Evolutionary conservation across 2,329 filamentous ascomycete species (phyloP).

Genomic region (Macrophomina tecta): DNA sequence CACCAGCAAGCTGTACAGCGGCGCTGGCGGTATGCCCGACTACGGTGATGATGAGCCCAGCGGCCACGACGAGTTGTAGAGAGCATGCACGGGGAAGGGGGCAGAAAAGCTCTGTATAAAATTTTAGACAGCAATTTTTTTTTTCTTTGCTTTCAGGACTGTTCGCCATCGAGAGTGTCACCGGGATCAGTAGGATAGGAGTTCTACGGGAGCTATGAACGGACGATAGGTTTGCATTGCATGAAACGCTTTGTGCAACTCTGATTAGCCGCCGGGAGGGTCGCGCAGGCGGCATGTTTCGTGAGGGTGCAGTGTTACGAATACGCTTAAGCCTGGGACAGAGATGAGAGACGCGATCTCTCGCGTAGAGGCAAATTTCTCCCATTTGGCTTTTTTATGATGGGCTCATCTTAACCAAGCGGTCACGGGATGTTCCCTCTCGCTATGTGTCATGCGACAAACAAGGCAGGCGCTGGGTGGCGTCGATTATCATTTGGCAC

Average conservation of each 20-base stretch:
- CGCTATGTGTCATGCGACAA: constrained; percentile 9
- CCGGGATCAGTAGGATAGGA: constrained; percentile 23
- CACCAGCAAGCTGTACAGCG: constrained; percentile 93
- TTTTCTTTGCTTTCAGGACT: constrained; percentile 4
- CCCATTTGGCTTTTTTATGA: constrained; percentile 5
- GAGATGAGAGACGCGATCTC: background rate
- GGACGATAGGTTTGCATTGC: constrained; percentile 26
- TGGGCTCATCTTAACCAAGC: constrained; percentile 12
- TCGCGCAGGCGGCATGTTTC: background rate
- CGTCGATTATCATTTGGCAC: constrained; percentile 23
- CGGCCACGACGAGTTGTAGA: constrained; percentile 58
- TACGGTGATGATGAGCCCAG: constrained; percentile 73
- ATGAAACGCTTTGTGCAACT: constrained; percentile 3
- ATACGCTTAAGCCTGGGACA: background rate
- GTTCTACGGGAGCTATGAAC: constrained; percentile 23
- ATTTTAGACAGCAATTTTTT: constrained; percentile 25
- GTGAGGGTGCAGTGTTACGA: background rate
- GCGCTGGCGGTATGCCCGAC: constrained; percentile 61
- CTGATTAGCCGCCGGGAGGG: constrained; percentile 5
- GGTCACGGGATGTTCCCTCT: constrained; percentile 5
- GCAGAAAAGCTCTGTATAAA: constrained; percentile 25
- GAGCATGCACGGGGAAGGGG: background rate
- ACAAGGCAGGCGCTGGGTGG: constrained; percentile 1
- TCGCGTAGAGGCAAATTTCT: background rate
- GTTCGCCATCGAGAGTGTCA: background rate